Percentiles rank a stretch among this genome's conserved stretches.
Conservation (phyloP, 2,329 filamentous ascomycete species). For the Neocucurbitaria cava region DNA sequence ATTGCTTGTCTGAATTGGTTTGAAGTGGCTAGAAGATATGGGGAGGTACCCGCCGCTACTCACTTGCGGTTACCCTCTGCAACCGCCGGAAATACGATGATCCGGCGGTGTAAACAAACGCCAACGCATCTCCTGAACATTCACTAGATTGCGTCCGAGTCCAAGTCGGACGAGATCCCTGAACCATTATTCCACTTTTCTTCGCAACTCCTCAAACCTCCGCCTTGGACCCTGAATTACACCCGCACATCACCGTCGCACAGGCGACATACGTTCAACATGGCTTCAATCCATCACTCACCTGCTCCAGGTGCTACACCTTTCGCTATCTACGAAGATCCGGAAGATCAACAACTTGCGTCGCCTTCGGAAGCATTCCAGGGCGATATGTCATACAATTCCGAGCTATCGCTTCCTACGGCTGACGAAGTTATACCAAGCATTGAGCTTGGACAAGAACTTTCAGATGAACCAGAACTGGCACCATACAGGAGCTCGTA, state of each 20-base stretch:
- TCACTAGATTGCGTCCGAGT: constrained; percentile 6
- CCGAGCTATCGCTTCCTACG: constrained; percentile 35
- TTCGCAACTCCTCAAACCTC: not conserved
- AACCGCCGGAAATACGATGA: constrained; percentile 6
- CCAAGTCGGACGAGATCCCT: constrained; percentile 16
- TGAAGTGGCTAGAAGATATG: too few relatives aligned
- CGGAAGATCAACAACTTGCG: constrained; percentile 36
- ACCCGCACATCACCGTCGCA: constrained; percentile 20
- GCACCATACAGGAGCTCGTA: constrained; percentile 43
- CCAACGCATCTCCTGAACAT: constrained; percentile 27
- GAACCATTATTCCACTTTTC: constrained; percentile 5
- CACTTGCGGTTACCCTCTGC: constrained; percentile 23
- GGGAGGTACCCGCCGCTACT: constrained; percentile 9
- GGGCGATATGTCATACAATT: constrained; percentile 42
- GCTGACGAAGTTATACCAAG: constrained; percentile 39
- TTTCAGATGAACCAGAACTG: constrained; percentile 21
- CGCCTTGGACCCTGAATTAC: constrained; percentile 22
- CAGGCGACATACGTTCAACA: constrained; percentile 26
- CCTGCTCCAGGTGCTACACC: constrained; percentile 39
- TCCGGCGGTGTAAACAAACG: constrained; percentile 28
- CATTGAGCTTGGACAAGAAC: constrained; percentile 35
- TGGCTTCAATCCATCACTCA: constrained; percentile 43
- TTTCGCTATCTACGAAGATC: constrained; percentile 45
- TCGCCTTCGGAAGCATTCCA: constrained; percentile 43
- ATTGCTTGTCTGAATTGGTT: not conserved